These are phyloP conservation scores for Populus euphratica DNA, from an alignment of 345 rosid species.

Conservation along the genomic window DNA sequence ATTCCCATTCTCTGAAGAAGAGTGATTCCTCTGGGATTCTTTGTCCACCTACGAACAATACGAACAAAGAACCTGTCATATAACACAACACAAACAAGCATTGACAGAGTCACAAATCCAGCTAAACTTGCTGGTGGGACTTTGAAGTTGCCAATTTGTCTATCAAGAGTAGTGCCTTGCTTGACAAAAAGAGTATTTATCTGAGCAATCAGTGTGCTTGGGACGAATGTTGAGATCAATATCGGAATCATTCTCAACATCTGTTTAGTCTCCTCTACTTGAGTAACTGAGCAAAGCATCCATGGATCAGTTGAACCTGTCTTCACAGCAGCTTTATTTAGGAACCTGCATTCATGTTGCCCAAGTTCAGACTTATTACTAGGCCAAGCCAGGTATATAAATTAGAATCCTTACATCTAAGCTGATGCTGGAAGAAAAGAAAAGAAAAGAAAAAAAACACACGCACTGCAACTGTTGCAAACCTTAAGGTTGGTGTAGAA, in stretches of 20 bases:
- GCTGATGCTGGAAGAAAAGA: background rate
- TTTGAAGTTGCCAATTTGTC: slow-evolving; percentile 52
- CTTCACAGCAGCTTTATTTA: slow-evolving; percentile 64
- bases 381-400: background rate
- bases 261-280: slow-evolving; percentile 95
- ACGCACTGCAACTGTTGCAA: background rate
- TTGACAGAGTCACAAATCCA: slow-evolving; percentile 58
- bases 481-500: slow-evolving; percentile 57
- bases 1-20: slow-evolving; percentile 78
- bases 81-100: slow-evolving; percentile 57
- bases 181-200: slow-evolving; percentile 71
- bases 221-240: slow-evolving; percentile 62
- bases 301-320: slow-evolving; percentile 51
- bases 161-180: slow-evolving; percentile 85
- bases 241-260: slow-evolving; percentile 86
- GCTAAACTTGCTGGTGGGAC: slow-evolving; percentile 65
- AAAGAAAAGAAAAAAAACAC: background rate
- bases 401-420: background rate
- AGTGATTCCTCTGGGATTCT: slow-evolving; percentile 73
- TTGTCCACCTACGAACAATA: slow-evolving; percentile 38
- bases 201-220: slow-evolving; percentile 80
- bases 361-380: background rate
- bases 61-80: slow-evolving; percentile 58
- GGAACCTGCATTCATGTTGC: slow-evolving; percentile 39
- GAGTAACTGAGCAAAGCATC: slow-evolving; percentile 68